Base-by-base conservation (phyloP, 768 basidiomycete genomes). In the Russula vinacea region DNA sequence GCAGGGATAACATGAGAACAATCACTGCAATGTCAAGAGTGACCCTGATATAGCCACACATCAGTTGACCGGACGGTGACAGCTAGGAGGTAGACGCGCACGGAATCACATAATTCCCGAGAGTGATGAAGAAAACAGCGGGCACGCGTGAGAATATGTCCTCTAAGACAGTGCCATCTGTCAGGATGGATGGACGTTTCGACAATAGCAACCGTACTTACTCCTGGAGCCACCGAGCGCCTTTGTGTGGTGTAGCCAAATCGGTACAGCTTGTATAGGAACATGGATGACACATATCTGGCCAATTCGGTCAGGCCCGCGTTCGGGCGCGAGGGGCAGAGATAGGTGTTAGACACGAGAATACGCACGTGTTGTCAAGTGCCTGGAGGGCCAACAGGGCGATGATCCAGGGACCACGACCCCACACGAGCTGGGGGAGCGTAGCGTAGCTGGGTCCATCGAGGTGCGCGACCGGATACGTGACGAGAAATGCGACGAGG, bases 81-180 rank as follows among this genome's bases (percentile, higher is more conserved):
- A 26, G 57, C 10, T 19, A 1, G 9, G 22, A 7, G 13, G 37
- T 11, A 32, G 19, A 50, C 47, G 35, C 65, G 39, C n/a, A 66
- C 65, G 67, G 67, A 32, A 68, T 42, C 5, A 68, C 52, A 47
- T 67, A 68, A 58, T 68, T 68, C 37, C 67, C 67, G 13, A 68
- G 65, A 0, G 67, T 60, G 9, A 68, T 68, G 5, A 58, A 16
- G 17, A 68, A 68, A 11, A 67, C 54, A 9, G 67, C 64, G 10
- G 67, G 67, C 5, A 68, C 61, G n/a, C 67, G 65, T 32, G 51
- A 49, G 14, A 66, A 44, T 13, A 66, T 56, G 7, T 68, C 67
- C 39, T 56, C 67, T 66, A 16, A 47, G 44, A 9, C 3, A 44
- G 13, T 16, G 37, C 26, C 26, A 7, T 32, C 40, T n/a, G 42